A percentile compares a stretch with the other conserved stretches of the same genome.
phyloP scores from a whole-genome alignment of 495 filamentous ascomycete genomes.

The Penicillium cosmopolitanum region DNA sequence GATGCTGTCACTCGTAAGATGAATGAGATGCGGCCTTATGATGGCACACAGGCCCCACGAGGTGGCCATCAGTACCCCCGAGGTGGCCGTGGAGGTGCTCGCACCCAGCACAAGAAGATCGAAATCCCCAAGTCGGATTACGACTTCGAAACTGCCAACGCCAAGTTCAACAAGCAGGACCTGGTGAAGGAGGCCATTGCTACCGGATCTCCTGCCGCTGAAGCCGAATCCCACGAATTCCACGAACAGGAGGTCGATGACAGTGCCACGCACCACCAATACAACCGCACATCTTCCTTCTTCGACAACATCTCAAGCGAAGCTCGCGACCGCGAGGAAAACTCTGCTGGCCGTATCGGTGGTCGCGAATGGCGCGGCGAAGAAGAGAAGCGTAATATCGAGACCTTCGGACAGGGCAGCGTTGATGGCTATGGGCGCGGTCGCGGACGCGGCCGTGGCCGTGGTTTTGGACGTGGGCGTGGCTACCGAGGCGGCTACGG shows the following conservation, averaged over 20 bases:
- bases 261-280: constrained; percentile 40
- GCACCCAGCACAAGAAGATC: constrained; percentile 66
- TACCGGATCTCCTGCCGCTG: constrained; percentile 67
- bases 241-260: constrained; percentile 40
- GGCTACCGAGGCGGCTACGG: constrained; percentile 63
- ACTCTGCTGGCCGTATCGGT: constrained; percentile 62
- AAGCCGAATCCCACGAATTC: constrained; percentile 45
- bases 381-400: constrained; percentile 93
- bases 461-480: constrained; percentile 57
- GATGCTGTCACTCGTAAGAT: constrained; percentile 85
- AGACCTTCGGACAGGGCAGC: constrained; percentile 98
- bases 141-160: constrained; percentile 91
- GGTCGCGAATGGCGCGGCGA: constrained; percentile 92
- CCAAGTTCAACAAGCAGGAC: constrained; percentile 98
- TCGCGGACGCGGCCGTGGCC: constrained; percentile 67
- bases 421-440: constrained; percentile 83
- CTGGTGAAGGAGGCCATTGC: constrained; percentile 89
- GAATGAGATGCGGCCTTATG: constrained; percentile 80
- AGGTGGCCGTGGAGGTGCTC: constrained; percentile 59
- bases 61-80: constrained; percentile 53
- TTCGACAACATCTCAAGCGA: constrained; percentile 98
- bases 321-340: constrained; percentile 84
- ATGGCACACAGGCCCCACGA: constrained; percentile 51
- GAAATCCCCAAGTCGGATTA: constrained; percentile 89
- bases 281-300: constrained; percentile 86